These are phyloP conservation scores for Spizellomyces punctatus DNA, from an alignment of 192 early-diverging fungal species.

Conservation along the genomic window DNA sequence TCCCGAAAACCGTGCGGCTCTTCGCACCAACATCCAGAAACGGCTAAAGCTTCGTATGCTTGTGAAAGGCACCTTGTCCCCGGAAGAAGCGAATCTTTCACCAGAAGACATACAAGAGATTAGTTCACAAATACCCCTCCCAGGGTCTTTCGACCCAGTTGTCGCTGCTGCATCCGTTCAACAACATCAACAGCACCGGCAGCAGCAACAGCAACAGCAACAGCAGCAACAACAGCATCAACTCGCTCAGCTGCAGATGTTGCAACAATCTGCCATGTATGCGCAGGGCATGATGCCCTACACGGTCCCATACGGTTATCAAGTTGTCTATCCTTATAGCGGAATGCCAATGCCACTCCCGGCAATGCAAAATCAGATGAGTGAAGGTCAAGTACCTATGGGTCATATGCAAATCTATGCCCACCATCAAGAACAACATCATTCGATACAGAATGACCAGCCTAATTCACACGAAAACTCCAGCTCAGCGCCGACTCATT, in stretches of 20 bases:
- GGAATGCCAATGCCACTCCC: neutral
- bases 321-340: neutral
- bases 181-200: neutral
- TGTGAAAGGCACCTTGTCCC: conserved; percentile 10
- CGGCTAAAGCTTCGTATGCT: conserved; percentile 14
- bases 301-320: neutral
- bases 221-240: conserved; percentile 4
- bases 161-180: conserved; percentile 3
- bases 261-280: conserved; percentile 1
- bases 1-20: neutral
- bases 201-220: conserved; percentile 8
- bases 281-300: neutral
- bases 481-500: too few species aligned
- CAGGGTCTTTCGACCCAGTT: neutral
- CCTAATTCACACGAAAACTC: too few species aligned
- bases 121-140: conserved; percentile 1
- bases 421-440: too few species aligned
- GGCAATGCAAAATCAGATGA: too few species aligned
- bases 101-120: conserved; percentile 18
- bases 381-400: too few species aligned
- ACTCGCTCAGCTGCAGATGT: conserved; percentile 6
- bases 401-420: too few species aligned
- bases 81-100: conserved; percentile 13
- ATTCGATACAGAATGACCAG: too few species aligned
- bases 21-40: conserved; percentile 7